Base-by-base conservation (phyloP, 2,329 filamentous ascomycete genomes). In the Cephalotrichum gorgonifer region DNA sequence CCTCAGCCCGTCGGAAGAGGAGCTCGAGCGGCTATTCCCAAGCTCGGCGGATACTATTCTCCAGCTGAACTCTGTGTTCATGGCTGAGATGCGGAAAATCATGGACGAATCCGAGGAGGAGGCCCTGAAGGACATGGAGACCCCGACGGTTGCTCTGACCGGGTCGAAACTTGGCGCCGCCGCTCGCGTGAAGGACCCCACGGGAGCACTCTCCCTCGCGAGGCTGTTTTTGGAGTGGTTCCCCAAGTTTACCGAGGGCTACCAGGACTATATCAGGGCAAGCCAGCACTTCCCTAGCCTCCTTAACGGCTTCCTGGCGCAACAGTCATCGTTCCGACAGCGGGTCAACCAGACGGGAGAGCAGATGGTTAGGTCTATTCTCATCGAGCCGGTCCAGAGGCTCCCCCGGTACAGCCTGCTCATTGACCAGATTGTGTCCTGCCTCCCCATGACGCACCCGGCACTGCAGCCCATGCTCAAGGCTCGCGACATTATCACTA, bases 311-410 rank as follows among this genome's bases (percentile, higher is more conserved):
- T 88, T 95, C 57, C 75, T 93, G 53, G 85, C 88, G 57, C 81
- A 83, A 50, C 83, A 86, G 53, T 91, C 89, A 2, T 90, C 85
- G 58, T 91, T 95, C 62, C 85, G 85, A 3, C 83, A 85, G 56
- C 75, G 86, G 43, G 80, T 96, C 3, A 80, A 87, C 47, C 81
- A 90, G 54, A 85, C 85, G 2, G 91, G 93, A 49, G 93, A 97
- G 63, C 93, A 98, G 67, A 79, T 83, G 50, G 77, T 97, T 48
- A 89, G 88, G 44, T 97, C 93, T 3, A 78, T 93, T 54, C 76
- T 98, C 49, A 98, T 98, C 62, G 93, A 98, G 65, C 93, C 93
- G 2, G 90, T 98, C 1, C 93, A 98, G 64, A 79, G 93, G 47
- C 75, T 98, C 47, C 93, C 93, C 25, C 84, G 93, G 25, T 98